Evolutionary conservation across 2,329 filamentous ascomycete genomes (phyloP), one percentile per base, ranked within the genome.

Genomic region (Periconia digitata): DNA sequence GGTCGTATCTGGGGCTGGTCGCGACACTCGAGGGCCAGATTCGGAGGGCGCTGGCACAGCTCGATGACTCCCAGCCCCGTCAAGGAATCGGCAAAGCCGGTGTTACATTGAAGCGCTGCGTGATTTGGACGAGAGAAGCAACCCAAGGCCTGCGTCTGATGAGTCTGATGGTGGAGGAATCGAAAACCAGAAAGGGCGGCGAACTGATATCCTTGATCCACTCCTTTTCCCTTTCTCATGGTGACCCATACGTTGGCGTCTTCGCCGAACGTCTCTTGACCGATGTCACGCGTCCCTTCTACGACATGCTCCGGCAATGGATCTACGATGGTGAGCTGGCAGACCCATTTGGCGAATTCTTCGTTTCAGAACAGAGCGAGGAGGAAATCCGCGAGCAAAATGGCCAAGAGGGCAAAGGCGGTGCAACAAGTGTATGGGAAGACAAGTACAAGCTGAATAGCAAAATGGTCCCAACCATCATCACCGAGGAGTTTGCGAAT

Each of bases 311-410:
- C 45, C 85, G 91, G 46, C 88, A 90, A 61, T 99, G 94, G 94
- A 96, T 99, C 43, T 99, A 99, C 66, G 92, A 99, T 63, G 94
- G 94, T 51, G 95, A 99, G 75, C 80, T 99, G 13, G 91, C 90
- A n/a, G 94, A 99, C 71, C 94, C 95, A 0, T 96, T 92, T 63
- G 81, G 85, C 47, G 94, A 99, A 65, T 99, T 99, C 72, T 97
- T 99, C 62, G 92, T 99, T 17, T 85, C 85, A 17, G 90, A 96
- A 68, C 90, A 92, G 59, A 82, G 85, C 44, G 79, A 83, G 39
- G 72, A 78, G 37, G 65, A 69, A 23, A 69, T 70, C 38, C 64
- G 67, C 32, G 73, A 76, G 39, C 58, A 63, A 10, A 69, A 63
- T 24, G 67, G 66, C 17, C 76, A 76, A 41, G 66, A 70, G 44